phyloP scores from a whole-genome alignment of 805 yeast genomes.

The Yueomyces sp. region DNA sequence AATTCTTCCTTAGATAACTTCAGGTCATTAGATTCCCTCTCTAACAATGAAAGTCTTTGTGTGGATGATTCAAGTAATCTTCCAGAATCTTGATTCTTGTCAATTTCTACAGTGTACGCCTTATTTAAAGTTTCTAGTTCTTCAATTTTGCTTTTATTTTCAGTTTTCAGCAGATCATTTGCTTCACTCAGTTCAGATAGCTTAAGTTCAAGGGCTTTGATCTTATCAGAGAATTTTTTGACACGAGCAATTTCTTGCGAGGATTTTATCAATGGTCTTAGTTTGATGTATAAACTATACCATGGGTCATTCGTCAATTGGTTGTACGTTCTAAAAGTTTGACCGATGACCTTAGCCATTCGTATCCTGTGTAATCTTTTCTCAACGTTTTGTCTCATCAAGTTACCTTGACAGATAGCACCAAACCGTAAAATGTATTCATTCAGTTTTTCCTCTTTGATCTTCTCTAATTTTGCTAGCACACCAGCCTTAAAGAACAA shows the following conservation, averaged over 20 bases:
- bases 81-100: conserved; percentile 12
- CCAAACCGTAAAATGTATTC: conserved; percentile 47
- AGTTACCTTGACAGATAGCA: conserved; percentile 49
- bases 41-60: too few relatives aligned
- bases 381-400: conserved; percentile 36
- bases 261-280: conserved; percentile 66
- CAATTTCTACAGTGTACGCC: conserved; percentile 7
- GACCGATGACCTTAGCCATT: conserved; percentile 57
- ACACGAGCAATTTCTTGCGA: conserved; percentile 46
- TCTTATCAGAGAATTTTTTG: conserved; percentile 42
- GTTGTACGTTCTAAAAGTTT: conserved; percentile 42
- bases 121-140: conserved; percentile 14
- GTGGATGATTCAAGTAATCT: not conserved
- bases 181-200: conserved; percentile 24
- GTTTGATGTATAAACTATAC: conserved; percentile 56
- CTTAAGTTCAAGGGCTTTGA: conserved; percentile 36
- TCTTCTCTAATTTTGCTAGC: conserved; percentile 74
- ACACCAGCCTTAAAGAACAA: conserved; percentile 94
- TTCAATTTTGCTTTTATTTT: conserved; percentile 15
- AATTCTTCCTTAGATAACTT: too few relatives aligned
- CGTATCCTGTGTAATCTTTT: conserved; percentile 43
- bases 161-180: conserved; percentile 8
- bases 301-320: conserved; percentile 49
- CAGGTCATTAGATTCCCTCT: too few relatives aligned
- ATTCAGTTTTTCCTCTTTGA: conserved; percentile 53